These are phyloP conservation scores for Microglena sp. DNA, from an alignment of 139 green algal genomes.

Conservation along the genomic window DNA sequence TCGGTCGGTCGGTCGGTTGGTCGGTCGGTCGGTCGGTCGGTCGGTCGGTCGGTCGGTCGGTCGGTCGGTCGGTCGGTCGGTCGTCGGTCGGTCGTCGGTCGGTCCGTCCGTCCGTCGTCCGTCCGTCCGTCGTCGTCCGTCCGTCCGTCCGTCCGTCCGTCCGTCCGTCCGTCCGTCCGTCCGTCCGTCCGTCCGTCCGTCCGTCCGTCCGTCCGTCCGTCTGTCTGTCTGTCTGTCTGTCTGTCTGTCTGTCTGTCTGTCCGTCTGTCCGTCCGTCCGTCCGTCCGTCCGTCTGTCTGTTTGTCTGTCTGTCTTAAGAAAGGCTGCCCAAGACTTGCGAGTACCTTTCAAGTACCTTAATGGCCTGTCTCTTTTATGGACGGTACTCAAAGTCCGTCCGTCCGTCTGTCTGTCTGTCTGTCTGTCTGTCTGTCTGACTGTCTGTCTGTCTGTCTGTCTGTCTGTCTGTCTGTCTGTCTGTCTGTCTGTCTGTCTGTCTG, in stretches of 20 bases:
- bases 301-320: too few species aligned
- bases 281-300: background rate
- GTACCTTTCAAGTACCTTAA: too few species aligned
- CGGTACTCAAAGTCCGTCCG: too few species aligned
- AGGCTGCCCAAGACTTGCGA: too few species aligned
- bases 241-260: background rate
- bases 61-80: background rate
- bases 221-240: background rate
- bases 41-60: background rate
- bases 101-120: conserved; percentile 3
- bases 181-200: conserved; percentile 6
- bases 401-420: conserved; percentile 2
- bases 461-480: conserved; percentile 8
- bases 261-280: background rate
- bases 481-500: conserved; percentile 7
- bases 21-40: conserved; percentile 5
- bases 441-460: conserved; percentile 13
- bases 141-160: conserved; percentile 7
- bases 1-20: conserved; percentile 9
- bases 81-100: background rate
- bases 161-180: conserved; percentile 11
- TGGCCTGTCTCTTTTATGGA: too few species aligned
- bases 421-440: conserved; percentile 7
- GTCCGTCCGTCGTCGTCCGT: conserved; percentile 11
- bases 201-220: conserved; percentile 2